Base-by-base conservation (phyloP, 768 basidiomycete genomes). In the Tulasnella sp. region DNA sequence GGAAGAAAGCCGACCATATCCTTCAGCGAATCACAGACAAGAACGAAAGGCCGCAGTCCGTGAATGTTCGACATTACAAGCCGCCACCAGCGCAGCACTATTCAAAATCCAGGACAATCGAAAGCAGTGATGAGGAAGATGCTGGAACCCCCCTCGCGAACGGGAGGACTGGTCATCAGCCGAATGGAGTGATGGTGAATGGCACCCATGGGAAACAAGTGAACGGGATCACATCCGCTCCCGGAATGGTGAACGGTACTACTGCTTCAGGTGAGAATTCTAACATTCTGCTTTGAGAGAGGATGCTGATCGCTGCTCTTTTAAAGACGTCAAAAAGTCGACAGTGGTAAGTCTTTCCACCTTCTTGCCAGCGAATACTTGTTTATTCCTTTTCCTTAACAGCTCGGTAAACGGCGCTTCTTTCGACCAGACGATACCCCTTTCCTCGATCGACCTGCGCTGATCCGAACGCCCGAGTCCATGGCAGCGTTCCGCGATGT, bases 1-100 rank as follows among this genome's bases (percentile, higher is more conserved):
- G 91, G 80, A 86, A 86, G 77, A 96, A 97, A 83, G 92, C 96
- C 0, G 92, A 96, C 75, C 88, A 90, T 79, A 88, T 98, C 34
- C 88, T 99, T 25, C 89, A 89, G 80, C 91, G 96, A 80, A 91
- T 99, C 79, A 93, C 93, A 1, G 97, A 99, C 83, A 89, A 90
- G 80, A 91, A 90, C 80, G 93, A 96, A 80, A 89, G 76, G 38
- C 73, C 37, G 92, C 77, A 84, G 87, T 1, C 76, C 5, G 49
- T 71, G n/a, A 58, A 76, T n/a, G 29, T 76, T 36, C 67, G 75
- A 34, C 36, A 36, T 22, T 70, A 71, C 64, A 76, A 76, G 40
- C 75, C 75, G 25, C 75, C 75, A 39, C 67, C 75, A 31, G 75
- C 75, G 29, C 75, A 76, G 45, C 75, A 76, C 36, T 76, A 76